These are phyloP conservation scores for Yarrowia sp. DNA, from an alignment of 805 yeast genomes.

Conservation along the genomic window DNA sequence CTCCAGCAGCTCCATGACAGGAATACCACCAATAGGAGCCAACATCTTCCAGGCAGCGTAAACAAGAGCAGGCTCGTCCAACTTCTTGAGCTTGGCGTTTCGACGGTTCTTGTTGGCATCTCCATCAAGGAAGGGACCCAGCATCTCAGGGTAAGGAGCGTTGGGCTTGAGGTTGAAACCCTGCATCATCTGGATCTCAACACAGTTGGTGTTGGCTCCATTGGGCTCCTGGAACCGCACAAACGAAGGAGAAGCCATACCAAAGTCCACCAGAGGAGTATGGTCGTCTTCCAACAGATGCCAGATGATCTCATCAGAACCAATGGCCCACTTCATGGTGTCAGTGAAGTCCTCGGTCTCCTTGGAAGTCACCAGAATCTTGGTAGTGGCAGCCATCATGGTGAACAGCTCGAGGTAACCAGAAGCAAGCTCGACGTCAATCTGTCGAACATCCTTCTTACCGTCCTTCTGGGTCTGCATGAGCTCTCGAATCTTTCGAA, in stretches of 20 bases:
- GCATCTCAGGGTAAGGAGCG: slow-evolving; percentile 72
- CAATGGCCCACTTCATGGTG: slow-evolving; percentile 57
- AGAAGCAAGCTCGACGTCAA: slow-evolving; percentile 48
- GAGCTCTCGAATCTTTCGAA: slow-evolving; percentile 25
- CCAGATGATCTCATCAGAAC: slow-evolving; percentile 72
- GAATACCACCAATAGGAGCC: slow-evolving; percentile 88
- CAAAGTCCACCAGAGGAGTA: slow-evolving; percentile 72
- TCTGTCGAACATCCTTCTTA: slow-evolving; percentile 44
- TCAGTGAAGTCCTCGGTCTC: slow-evolving; percentile 49
- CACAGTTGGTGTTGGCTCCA: slow-evolving; percentile 68
- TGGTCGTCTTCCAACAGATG: slow-evolving; percentile 69
- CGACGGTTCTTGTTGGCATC: slow-evolving; percentile 43
- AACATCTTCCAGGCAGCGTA: slow-evolving; percentile 76
- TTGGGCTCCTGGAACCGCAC: slow-evolving; percentile 67
- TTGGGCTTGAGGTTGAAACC: slow-evolving; percentile 68
- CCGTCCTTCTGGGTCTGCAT: slow-evolving; percentile 48
- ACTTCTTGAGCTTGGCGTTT: slow-evolving; percentile 39
- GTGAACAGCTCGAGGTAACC: slow-evolving; percentile 48
- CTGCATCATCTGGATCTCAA: slow-evolving; percentile 67
- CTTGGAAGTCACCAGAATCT: slow-evolving; percentile 45
- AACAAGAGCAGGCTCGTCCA: slow-evolving; percentile 51
- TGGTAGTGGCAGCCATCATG: slow-evolving; percentile 50
- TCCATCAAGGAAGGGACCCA: slow-evolving; percentile 58
- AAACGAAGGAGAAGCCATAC: slow-evolving; percentile 66
- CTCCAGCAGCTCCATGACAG: slow-evolving; percentile 72